Evolutionary conservation across 495 filamentous ascomycete species (phyloP), one percentile per base, ranked within the genome.

Genomic region (Amphirosellinia nigrospora): DNA sequence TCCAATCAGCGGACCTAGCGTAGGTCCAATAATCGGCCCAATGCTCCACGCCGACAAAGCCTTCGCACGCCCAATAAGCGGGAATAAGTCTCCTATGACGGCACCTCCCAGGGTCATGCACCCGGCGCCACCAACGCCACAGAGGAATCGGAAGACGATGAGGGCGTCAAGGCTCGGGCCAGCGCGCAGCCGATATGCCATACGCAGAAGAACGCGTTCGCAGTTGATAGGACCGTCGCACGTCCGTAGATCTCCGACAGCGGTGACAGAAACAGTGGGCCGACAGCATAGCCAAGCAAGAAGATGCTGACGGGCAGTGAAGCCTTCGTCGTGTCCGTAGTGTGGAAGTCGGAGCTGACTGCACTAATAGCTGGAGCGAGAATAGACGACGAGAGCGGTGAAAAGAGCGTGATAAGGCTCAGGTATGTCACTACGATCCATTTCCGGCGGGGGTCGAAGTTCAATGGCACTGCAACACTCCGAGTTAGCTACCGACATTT

Each of bases 161-260:
- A 92, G 79, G 0, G 80, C 72, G 6, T 71, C 71, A 34, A 93
- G 82, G 50, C 85, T 88, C 0, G 88, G 0, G 90, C 82, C 11
- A 92, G 78, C 4, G 91, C 91, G 72, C 90, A 91, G 1, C 90
- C 90, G 36, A 93, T 89, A 67, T 90, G 88, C 85, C 88, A 92
- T 10, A 86, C 80, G 76, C 90, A 83, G 71, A 92, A 96, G 69
- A 92, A 89, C 7, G 87, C 60, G 66, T 93, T 93, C 9, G 88
- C 79, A 3, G 82, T 75, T 32, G 88, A 87, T 28, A 93, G 79
- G 13, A 94, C 85, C 7, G 84, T 81, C 0, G 86, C 79, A 3
- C 93, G 85, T 0, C 93, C 93, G 69, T 92, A 93, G 19, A 94
- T 89, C 76, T 96, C 92, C 13, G 86, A 90, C 8, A 94, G 78